Evolutionary conservation across 306 rosid genomes (phyloP).

Genomic region (Quercus dentata): DNA sequence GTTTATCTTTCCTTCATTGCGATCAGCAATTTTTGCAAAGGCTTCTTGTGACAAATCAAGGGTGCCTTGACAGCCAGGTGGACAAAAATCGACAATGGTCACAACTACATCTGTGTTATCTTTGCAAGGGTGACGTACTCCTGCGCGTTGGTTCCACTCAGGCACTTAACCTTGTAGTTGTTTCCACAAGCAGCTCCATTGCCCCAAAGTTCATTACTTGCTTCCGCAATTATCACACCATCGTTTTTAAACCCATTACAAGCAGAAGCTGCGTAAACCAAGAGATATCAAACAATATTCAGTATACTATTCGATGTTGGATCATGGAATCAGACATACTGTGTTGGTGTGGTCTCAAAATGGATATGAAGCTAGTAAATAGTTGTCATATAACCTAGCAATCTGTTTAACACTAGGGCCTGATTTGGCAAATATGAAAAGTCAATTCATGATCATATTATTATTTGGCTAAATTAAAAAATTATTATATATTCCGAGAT

Average conservation of each 20-base stretch:
- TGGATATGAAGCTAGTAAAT: no score
- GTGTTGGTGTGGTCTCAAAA: no score
- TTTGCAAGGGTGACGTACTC: not conserved
- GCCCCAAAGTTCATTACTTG: not conserved
- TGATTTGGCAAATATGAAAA: no score
- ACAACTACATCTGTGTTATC: not conserved
- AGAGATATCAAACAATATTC: not conserved
- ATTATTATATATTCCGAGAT: rapidly evolving
- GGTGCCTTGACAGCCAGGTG: not conserved
- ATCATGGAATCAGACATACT: no score
- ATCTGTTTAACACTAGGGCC: no score
- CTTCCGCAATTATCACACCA: not conserved
- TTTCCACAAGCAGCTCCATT: not conserved
- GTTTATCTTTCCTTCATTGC: not conserved
- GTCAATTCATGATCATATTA: no score
- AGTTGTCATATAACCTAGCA: no score
- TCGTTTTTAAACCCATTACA: not conserved
- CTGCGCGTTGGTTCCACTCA: not conserved
- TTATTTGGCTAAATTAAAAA: no score
- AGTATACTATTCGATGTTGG: not conserved
- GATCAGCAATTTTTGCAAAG: not conserved
- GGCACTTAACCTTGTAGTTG: not conserved
- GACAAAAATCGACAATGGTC: not conserved
- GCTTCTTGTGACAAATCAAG: conserved; percentile 1
- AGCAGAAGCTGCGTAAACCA: not conserved